These are phyloP conservation scores for Melastoma malabathricum DNA, from an alignment of 345 rosid species.

Conservation along the genomic window DNA sequence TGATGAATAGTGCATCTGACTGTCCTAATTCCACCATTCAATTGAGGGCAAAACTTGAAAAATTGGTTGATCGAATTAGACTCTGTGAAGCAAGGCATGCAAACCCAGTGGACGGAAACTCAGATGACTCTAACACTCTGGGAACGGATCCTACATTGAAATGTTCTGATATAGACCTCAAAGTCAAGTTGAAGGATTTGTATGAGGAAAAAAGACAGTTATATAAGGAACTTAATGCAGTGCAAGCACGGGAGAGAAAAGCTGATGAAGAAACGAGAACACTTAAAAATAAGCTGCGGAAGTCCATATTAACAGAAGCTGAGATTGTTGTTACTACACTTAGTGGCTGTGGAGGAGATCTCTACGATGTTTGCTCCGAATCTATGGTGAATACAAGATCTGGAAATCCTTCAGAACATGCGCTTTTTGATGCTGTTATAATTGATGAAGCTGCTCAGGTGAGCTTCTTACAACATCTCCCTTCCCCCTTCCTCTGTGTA, in stretches of 20 bases:
- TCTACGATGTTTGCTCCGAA: constrained; percentile 81
- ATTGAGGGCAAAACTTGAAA: constrained; percentile 68
- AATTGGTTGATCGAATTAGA: constrained; percentile 64
- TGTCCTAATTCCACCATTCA: constrained; percentile 31
- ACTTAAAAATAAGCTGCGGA: constrained; percentile 63
- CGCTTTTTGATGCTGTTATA: constrained; percentile 82
- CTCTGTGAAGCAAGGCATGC: constrained; percentile 84
- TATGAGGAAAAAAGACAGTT: constrained; percentile 77
- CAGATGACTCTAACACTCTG: constrained; percentile 25
- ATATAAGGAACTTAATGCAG: constrained; percentile 69
- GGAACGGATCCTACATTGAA: constrained; percentile 41
- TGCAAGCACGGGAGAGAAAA: constrained; percentile 74
- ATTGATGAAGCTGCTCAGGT: constrained; percentile 99
- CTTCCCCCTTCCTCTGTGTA: constrained; percentile 10
- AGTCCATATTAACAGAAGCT: constrained; percentile 76
- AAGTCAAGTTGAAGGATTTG: constrained; percentile 45
- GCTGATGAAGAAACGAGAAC: constrained; percentile 52
- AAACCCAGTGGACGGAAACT: constrained; percentile 46
- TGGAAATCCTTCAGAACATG: constrained; percentile 60
- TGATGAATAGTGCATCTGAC: constrained; percentile 28
- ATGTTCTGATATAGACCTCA: constrained; percentile 55
- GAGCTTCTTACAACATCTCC: constrained; percentile 12
- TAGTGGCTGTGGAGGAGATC: constrained; percentile 99
- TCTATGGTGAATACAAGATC: constrained; percentile 54
- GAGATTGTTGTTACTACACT: constrained; percentile 85